Evolutionary conservation across 768 basidiomycete species (phyloP).

Genomic region (Phylloporus scabripes): DNA sequence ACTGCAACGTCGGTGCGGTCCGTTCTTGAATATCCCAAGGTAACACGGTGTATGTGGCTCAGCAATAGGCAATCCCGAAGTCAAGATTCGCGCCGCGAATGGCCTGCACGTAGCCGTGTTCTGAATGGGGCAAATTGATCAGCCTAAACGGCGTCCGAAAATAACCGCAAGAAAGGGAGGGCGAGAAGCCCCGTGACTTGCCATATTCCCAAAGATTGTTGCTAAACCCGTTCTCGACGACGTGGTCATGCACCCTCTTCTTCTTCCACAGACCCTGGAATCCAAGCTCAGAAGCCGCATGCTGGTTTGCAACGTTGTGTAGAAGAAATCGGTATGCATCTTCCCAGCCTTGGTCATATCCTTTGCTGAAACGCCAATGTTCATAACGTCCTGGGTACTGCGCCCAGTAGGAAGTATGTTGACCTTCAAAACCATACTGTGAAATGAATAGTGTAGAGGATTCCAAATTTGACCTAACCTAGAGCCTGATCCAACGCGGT

Average conservation of each 20-base stretch:
- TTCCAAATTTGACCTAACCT: slow-evolving; percentile 20
- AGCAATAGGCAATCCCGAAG: slow-evolving; percentile 33
- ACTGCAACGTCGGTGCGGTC: too few species aligned
- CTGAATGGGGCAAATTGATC: slow-evolving; percentile 25
- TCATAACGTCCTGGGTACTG: slow-evolving; percentile 54
- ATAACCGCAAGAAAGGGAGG: neutral
- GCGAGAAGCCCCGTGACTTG: slow-evolving; percentile 21
- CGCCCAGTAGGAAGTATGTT: slow-evolving; percentile 39
- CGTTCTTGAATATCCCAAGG: neutral
- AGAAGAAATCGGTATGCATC: slow-evolving; percentile 57
- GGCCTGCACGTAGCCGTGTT: slow-evolving; percentile 62
- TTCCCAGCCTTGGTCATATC: slow-evolving; percentile 68
- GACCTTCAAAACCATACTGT: slow-evolving; percentile 25
- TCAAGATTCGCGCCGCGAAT: slow-evolving; percentile 37
- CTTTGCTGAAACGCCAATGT: slow-evolving; percentile 62
- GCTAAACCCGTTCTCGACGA: slow-evolving; percentile 33
- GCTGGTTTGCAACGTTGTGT: slow-evolving; percentile 13
- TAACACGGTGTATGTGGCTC: neutral
- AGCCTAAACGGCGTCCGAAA: neutral
- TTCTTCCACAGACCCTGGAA: slow-evolving; percentile 59
- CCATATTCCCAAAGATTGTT: slow-evolving; percentile 63
- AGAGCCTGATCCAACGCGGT: slow-evolving; percentile 28
- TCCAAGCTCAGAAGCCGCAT: slow-evolving; percentile 51
- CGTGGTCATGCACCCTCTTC: slow-evolving; percentile 41
- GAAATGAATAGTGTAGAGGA: slow-evolving; percentile 14